A percentile compares a stretch with the other conserved stretches of the same genome.
These are phyloP conservation scores for Pleurotus ostreatus DNA, from an alignment of 768 basidiomycete genomes.

Conservation along the genomic window DNA sequence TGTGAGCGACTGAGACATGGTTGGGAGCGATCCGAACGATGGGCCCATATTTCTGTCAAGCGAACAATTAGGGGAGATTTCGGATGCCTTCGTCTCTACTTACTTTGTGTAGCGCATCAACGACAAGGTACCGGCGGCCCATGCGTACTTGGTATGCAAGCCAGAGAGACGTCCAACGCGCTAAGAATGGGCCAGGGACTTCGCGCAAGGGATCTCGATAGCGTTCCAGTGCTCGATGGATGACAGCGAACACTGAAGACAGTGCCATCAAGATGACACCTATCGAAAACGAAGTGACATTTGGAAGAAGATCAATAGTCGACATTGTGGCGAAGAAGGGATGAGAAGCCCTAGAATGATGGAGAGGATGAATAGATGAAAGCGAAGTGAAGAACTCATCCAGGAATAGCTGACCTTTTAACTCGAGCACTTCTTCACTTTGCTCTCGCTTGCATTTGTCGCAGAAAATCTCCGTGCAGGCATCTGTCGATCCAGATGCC, in stretches of 20 bases:
- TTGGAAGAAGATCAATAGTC: conserved; percentile 6
- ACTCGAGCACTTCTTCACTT: background rate
- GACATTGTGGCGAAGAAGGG: conserved; percentile 1
- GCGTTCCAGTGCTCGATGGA: background rate
- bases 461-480: no score
- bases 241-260: conserved; percentile 3
- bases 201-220: conserved; percentile 12
- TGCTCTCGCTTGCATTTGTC: no score
- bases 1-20: conserved; percentile 27
- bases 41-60: conserved; percentile 21
- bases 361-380: conserved; percentile 4
- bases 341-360: background rate
- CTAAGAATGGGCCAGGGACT: conserved; percentile 27
- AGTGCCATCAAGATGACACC: conserved; percentile 4
- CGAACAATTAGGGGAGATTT: background rate
- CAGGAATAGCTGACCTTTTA: conserved; percentile 8
- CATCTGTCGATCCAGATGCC: no score
- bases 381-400: conserved; percentile 6
- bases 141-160: conserved; percentile 25
- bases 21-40: conserved; percentile 28
- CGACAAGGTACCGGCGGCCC: conserved; percentile 24
- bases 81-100: background rate
- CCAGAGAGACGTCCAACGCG: conserved; percentile 27
- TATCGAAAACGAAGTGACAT: conserved; percentile 1
- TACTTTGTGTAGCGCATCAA: conserved; percentile 24